Evolutionary conservation across 306 rosid species (phyloP), one percentile per base, ranked within the genome.

Genomic region (Cucumis cinereus): DNA sequence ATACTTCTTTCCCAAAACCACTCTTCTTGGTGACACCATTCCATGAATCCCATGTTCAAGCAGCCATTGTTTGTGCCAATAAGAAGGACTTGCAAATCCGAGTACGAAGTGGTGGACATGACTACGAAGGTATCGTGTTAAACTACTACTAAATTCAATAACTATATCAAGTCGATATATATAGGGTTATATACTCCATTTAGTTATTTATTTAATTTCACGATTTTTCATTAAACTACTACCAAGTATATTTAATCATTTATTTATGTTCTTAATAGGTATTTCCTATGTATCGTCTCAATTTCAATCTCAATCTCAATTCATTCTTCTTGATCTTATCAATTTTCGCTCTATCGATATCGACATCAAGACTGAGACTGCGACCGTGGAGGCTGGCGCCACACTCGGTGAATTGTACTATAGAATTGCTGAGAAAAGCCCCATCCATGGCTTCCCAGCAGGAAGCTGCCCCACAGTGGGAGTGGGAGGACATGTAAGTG

Each of bases 1-100:
- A 63, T 22, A 61, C 57, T 20, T 79, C 90, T 41, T 41, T 61
- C 0, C 85, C 80, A 13, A 89, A 89, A 82, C 90, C 90, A 35
- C 28, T 50, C 19, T 73, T 85, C 14, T 83, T 89, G 22, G 66
- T 85, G 9, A 85, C 88, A 15, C 90, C 93, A 36, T 47, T 66
- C 0, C 76, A 53, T 59, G 52, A 50, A 17, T 75, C 59, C 8
- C 77, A 84, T 56, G 80, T 84, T 69, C 86, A 74, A 75, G 63
- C 82, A 7, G 77, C 86, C 17, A 22, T 83, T 0, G 58, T 72
- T 16, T 83, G 86, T 63, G 54, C 82, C 22, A 73, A 47, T 20
- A 57, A 66, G 43, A 40, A 23, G 5, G 77, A 61, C 26, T 15
- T 80, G 57, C 82, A 80, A 43, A 7, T 52, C 2, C 74, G 84